Base-by-base conservation (phyloP, 139 green algal genomes). In the Chlamydomonas eustigma region DNA sequence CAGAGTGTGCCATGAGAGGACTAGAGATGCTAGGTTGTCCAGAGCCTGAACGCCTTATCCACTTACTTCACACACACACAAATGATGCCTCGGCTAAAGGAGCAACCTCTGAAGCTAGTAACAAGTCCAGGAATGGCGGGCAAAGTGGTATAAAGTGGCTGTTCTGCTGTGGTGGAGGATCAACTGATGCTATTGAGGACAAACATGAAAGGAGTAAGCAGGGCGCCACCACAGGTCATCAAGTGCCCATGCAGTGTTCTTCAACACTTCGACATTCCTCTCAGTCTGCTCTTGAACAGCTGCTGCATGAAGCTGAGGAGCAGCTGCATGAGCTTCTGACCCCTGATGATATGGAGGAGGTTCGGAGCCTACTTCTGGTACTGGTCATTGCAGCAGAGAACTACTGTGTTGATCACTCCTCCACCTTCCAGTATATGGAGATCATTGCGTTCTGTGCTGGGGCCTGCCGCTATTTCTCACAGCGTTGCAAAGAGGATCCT, bases 321-420 rank as follows among this genome's bases (percentile, higher is more conserved):
- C 44, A 58, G 44, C 44, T 58, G 44, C 12, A 28, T 12, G 18
- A 18, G 18, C 44, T 12, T 58, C 44, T 28, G 44, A 58, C 12
- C 44, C 18, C 44, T 28, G 12, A 58, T 12, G 44, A 18, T 58
- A 18, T 28, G 44, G 44, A 18, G 44, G 12, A 58, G 44, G 44
- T 58, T 18, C 44, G 44, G 12, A 58, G 44, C 44, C 44, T 58
- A 18, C 44, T 58, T 12, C 44, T 58, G 44, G 44, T 58, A 12
- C 18, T 58, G 44, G 44, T 58, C 44, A 58, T 58, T 58, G 44
- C 44, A 28, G 44, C 44, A 58, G 44, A 58, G 44, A 58, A 58
- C 44, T 18, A 58, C 44, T 58, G 44, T 18, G 44, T 28, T 12
- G 12, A 58, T 28, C 44, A 18, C 44, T 28, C 12, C 44, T 18